phyloP scores from a whole-genome alignment of 768 basidiomycete species.

The Agrocybe chaxingu region DNA sequence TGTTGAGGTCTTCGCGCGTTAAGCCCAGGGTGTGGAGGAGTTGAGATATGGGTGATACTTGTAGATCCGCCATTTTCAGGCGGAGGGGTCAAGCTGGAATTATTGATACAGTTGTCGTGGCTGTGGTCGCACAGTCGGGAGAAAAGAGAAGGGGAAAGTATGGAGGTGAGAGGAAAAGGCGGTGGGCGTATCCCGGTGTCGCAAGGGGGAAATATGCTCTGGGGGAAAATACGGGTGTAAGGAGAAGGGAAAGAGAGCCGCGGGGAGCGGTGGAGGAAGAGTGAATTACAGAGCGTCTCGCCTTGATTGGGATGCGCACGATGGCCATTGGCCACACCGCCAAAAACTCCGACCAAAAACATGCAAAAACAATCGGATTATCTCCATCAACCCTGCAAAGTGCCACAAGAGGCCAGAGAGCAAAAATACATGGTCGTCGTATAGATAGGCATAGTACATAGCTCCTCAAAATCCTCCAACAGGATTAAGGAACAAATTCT shows the following conservation, averaged over 20 bases:
- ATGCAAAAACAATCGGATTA: slow-evolving; percentile 20
- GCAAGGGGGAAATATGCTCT: slow-evolving; percentile 8
- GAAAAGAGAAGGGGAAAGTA: slow-evolving; percentile 10
- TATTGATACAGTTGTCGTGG: slow-evolving; percentile 15
- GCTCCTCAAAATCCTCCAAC: neutral
- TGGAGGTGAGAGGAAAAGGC: slow-evolving; percentile 12
- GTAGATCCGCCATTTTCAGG: slow-evolving; percentile 35
- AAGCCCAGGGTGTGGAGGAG: slow-evolving; percentile 70
- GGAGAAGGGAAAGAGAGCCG: slow-evolving; percentile 10
- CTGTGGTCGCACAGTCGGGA: slow-evolving; percentile 6
- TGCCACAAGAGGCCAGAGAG: neutral
- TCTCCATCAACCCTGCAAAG: neutral
- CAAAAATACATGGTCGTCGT: neutral
- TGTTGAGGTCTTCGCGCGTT: slow-evolving; percentile 70
- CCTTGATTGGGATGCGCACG: slow-evolving; percentile 13
- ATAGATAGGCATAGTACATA: neutral
- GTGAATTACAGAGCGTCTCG: slow-evolving; percentile 8
- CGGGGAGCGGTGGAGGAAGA: slow-evolving; percentile 10
- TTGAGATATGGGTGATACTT: slow-evolving; percentile 68
- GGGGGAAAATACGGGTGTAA: slow-evolving; percentile 8
- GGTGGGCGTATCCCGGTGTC: slow-evolving; percentile 6
- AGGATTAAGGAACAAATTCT: slow-evolving; percentile 24
- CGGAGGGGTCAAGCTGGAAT: slow-evolving; percentile 4
- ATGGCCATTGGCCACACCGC: slow-evolving; percentile 9
- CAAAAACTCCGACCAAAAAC: slow-evolving; percentile 28